Base-by-base conservation (phyloP, 2,329 filamentous ascomycete species). In the Monilinia laxa region DNA sequence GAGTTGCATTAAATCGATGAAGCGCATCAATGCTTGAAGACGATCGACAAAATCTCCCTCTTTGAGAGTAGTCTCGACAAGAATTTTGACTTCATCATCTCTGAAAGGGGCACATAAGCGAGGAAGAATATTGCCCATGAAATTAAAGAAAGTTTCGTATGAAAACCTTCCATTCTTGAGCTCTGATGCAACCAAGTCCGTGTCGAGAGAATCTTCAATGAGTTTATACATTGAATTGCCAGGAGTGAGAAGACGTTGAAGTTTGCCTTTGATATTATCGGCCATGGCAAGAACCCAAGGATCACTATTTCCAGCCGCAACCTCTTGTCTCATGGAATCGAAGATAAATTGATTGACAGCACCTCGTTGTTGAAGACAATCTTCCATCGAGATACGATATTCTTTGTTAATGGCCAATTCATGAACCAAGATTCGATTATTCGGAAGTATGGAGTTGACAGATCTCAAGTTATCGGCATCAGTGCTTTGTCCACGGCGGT, bases 61-160 rank as follows among this genome's bases (percentile, higher is more conserved):
- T 57, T 78, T 77, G 11, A 88, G 79, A 70, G 86, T 84, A 68
- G 88, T 86, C 60, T 89, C 84, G 1, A 87, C 81, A 25, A 94
- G 78, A 2, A 84, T 82, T 75, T 90, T 89, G 67, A 92, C 89
- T 75, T 92, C 87, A 4, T 85, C 86, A 73, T 95, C 91, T n/a
- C 91, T 84, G 74, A 91, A 88, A 0, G 91, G 91, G 0, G 91
- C 91, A 73, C 91, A 94, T 18, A 95, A 84, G 75, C 91, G 91
- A 7, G 91, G 91, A 59, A 95, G 81, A 57, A 95, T 83, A 2
- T 85, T 85, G 1, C 86, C 87, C 83, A 94, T 91, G 69, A 91
- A 90, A 2, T 83, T 80, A 75, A 94, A 94, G 78, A 94, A 93
- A 67, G 87, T 89, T 71, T 90, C 88, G 71, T 93, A 93, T 0